phyloP scores from a whole-genome alignment of 176 grass and related monocot genomes.

The Carex littledalei region DNA sequence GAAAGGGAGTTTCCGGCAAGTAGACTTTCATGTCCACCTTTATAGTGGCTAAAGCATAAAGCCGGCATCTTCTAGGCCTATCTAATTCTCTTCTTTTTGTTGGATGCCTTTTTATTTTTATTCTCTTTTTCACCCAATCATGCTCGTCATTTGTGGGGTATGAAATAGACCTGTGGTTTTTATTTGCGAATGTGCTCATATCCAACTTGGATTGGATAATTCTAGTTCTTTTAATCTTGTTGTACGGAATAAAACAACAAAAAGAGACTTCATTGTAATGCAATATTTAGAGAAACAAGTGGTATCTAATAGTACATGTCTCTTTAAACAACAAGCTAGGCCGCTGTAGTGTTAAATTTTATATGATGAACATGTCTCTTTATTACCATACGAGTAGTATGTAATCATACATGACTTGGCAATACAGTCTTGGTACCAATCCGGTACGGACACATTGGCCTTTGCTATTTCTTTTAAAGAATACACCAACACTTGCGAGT shows the following conservation, averaged over 20 bases:
- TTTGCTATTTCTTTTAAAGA: neutral
- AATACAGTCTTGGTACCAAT: neutral
- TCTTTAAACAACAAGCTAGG: neutral
- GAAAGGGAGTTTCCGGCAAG: slow-evolving; percentile 27
- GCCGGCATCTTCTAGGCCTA: slow-evolving; percentile 38
- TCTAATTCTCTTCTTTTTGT: slow-evolving; percentile 47
- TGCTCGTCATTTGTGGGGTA: slow-evolving; percentile 58
- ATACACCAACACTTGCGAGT: too few relatives aligned
- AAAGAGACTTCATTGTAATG: slow-evolving; percentile 10
- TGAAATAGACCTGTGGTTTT: slow-evolving; percentile 37
- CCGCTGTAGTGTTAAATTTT: neutral
- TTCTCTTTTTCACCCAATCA: slow-evolving; percentile 44
- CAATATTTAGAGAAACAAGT: neutral
- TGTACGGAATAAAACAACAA: slow-evolving; percentile 17
- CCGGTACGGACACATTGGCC: neutral
- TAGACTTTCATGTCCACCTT: slow-evolving; percentile 49
- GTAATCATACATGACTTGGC: neutral
- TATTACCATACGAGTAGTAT: neutral
- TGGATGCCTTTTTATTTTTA: slow-evolving; percentile 10
- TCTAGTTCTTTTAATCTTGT: slow-evolving; percentile 24
- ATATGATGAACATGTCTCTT: neutral
- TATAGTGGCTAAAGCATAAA: slow-evolving; percentile 44
- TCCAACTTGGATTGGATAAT: slow-evolving; percentile 18
- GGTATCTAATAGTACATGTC: too few relatives aligned
- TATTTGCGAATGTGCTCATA: slow-evolving; percentile 23